A percentile compares a stretch with the other conserved stretches of the same genome.
phyloP scores from a whole-genome alignment of 2,329 filamentous ascomycete species.

The Ophiosphaerella narmari region DNA sequence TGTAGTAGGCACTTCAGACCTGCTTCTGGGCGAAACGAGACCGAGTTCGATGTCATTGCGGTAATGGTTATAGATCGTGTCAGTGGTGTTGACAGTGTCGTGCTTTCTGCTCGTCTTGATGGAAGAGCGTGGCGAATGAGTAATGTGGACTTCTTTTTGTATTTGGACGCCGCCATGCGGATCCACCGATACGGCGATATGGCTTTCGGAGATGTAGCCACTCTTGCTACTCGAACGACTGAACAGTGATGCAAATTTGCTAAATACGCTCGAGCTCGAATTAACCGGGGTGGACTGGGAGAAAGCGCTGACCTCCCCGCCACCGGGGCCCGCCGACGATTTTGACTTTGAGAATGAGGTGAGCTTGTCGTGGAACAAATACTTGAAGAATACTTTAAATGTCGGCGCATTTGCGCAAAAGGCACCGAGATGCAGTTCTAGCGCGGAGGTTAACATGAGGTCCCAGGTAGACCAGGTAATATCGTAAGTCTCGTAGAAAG shows the following conservation, averaged over 20 bases:
- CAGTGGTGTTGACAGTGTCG: constrained; percentile 15
- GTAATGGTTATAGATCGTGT: constrained; percentile 20
- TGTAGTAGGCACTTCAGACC: constrained; percentile 12
- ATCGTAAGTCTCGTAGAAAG: constrained; percentile 38
- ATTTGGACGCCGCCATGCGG: constrained; percentile 25
- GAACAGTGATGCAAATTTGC: constrained; percentile 13
- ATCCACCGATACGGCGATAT: constrained; percentile 24
- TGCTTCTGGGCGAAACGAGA: constrained; percentile 14
- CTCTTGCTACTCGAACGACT: constrained; percentile 9
- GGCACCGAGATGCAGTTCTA: constrained; percentile 36
- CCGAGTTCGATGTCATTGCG: constrained; percentile 34
- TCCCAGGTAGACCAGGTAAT: constrained; percentile 34
- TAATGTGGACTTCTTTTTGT: constrained; percentile 19
- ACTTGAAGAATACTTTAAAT: constrained; percentile 40
- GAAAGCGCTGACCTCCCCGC: neutral
- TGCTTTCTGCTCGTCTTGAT: constrained; percentile 2
- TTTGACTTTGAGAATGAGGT: constrained; percentile 9
- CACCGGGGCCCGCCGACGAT: neutral
- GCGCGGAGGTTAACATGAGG: constrained; percentile 21
- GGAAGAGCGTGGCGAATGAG: constrained; percentile 7
- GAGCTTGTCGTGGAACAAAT: constrained; percentile 32
- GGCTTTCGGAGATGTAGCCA: constrained; percentile 32
- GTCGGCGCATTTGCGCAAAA: constrained; percentile 40
- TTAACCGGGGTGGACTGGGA: neutral
- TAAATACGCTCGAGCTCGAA: constrained; percentile 1